Evolutionary conservation across 257 asterid species (phyloP), one percentile per base, ranked within the genome.

Genomic region (Ajuga chamaepitys): DNA sequence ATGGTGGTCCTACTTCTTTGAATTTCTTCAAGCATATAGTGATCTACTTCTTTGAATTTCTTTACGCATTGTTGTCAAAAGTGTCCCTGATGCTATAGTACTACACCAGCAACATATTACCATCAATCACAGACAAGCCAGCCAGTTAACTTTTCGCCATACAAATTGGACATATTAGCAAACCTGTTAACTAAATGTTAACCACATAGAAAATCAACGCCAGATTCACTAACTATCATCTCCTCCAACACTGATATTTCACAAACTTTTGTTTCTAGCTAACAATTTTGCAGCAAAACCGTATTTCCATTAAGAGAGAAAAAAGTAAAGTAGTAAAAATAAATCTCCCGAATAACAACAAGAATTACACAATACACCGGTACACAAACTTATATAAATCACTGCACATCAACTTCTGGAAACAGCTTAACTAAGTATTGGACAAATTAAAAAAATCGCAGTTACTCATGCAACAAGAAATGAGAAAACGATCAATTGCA

Each of bases 391-490:
- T 14, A 25, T 24, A 16, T 7, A 3, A 10, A 51, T 21, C 70
- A 32, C 67, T 22, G 70, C 28, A 21, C 9, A 71, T 20, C 58
- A 34, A 64, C 66, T 75, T 52, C 73, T 26, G 53, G 24, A 42
- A 54, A 18, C 42, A 60, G 41, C 34, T 28, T 2, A 30, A 5
- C 4, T 60, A 70, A 66, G 7, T 34, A 35, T 32, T 17, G 35
- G 48, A 42, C 24, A 25, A 60, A 61, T 37, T 28, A 10, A 42
- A 14, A 2, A 14, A 54, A 8, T 1, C 46, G 16, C 20, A 17
- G 25, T 5, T 22, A 5, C 21, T 3, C 25, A 11, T 10, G 60
- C 12, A 22, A 13, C 32, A 9, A 21, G 57, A 18, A 8, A 40
- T 0, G 18, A 2, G 8, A 32, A 7, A 16, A 13, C 12, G 4